phyloP scores from a whole-genome alignment of 2,329 filamentous ascomycete genomes.

The Tolypocladium guangdongense region DNA sequence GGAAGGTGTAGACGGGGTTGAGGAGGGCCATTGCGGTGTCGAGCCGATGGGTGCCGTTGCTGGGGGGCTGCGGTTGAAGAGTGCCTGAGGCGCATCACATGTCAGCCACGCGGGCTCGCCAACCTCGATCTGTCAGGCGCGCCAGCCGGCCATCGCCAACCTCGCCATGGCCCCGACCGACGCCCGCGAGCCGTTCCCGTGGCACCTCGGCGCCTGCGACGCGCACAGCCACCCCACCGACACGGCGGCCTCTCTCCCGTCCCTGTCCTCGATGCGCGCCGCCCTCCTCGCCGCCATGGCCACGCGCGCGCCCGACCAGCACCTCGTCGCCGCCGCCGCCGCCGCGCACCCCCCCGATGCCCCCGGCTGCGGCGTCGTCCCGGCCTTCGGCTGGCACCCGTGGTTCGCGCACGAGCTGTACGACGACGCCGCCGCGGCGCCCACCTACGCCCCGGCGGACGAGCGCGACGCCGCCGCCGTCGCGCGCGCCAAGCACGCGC shows the following conservation, averaged over 20 bases:
- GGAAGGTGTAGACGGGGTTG: conserved; percentile 42
- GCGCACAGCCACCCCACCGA: conserved; percentile 81
- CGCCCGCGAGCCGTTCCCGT: conserved; percentile 41
- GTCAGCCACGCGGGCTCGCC: no score
- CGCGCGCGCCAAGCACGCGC: conserved; percentile 32
- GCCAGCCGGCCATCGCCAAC: no score
- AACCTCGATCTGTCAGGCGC: no score
- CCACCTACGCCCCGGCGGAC: conserved; percentile 21
- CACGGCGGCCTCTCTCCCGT: no score
- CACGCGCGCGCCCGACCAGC: conserved; percentile 64
- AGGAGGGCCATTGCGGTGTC: conserved; percentile 47
- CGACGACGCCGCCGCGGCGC: conserved; percentile 36
- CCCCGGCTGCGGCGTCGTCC: conserved; percentile 36
- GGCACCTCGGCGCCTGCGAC: conserved; percentile 62
- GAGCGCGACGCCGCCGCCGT: conserved; percentile 9
- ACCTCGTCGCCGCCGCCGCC: conserved; percentile 55
- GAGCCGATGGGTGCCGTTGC: no score
- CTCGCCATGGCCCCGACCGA: no score
- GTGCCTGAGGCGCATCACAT: no score
- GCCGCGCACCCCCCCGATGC: no score
- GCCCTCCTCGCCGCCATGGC: conserved; percentile 64
- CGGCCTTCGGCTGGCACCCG: conserved; percentile 79
- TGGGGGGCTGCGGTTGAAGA: no score
- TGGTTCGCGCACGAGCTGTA: conserved; percentile 77
- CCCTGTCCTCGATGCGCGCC: no score